Conservation (phyloP, 1,284 basidiomycete species). For the Marasmius fiardii region DNA sequence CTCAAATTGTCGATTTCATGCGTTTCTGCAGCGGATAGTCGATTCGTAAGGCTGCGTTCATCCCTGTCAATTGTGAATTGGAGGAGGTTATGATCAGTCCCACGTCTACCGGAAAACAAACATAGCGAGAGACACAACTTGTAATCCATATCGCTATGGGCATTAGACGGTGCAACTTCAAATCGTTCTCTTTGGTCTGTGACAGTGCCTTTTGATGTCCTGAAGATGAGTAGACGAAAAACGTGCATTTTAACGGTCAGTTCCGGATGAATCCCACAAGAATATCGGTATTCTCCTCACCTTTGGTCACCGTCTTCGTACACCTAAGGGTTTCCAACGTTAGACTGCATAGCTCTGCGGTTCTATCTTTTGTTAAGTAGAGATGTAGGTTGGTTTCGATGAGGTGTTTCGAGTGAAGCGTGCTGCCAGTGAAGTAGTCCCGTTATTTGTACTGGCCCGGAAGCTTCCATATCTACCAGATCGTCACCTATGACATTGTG, state of each 20-base stretch:
- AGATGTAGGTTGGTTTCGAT: not conserved
- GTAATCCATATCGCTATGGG: constrained; percentile 35
- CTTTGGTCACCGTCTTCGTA: constrained; percentile 42
- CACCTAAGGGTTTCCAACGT: constrained; percentile 40
- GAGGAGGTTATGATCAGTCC: not conserved
- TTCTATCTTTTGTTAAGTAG: not conserved
- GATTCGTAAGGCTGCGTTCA: constrained; percentile 36
- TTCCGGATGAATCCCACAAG: constrained; percentile 6
- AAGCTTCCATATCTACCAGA: too few species aligned
- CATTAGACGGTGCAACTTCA: constrained; percentile 26
- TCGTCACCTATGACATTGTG: too few species aligned
- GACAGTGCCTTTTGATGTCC: constrained; percentile 1
- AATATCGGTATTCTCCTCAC: constrained; percentile 22
- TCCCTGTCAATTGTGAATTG: constrained; percentile 28
- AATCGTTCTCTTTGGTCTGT: constrained; percentile 16
- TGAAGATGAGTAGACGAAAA: constrained; percentile 14
- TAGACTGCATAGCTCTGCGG: constrained; percentile 36
- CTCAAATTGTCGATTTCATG: constrained; percentile 21
- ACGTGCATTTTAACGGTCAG: constrained; percentile 20
- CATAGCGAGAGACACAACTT: constrained; percentile 27
- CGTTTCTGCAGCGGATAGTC: constrained; percentile 30
- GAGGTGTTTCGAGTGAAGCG: not conserved
- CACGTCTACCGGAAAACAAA: not conserved
- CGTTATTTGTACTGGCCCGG: too few species aligned
- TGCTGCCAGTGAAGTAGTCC: too few species aligned